Evolutionary conservation across 2,329 filamentous ascomycete species (phyloP).

Genomic region (Pezicula neosporulosa): DNA sequence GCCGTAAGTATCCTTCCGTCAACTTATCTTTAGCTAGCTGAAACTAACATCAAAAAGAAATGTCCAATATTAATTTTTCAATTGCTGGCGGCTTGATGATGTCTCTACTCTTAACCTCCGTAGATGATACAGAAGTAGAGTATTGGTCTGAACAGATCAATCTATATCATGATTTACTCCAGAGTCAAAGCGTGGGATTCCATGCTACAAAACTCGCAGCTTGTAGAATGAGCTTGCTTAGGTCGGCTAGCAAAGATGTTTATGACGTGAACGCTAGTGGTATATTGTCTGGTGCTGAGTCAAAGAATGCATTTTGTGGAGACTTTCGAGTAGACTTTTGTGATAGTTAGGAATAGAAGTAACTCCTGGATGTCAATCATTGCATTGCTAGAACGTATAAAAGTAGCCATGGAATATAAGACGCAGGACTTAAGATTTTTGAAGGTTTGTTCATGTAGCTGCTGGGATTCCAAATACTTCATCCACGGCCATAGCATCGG

Average conservation of each 20-base stretch:
- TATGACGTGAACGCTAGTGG: neutral
- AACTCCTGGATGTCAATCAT: no score
- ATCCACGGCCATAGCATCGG: no score
- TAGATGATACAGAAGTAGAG: slow-evolving; percentile 5
- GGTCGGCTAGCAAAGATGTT: neutral
- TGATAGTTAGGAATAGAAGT: no score
- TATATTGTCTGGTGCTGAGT: neutral
- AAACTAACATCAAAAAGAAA: neutral
- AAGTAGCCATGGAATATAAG: no score
- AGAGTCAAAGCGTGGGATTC: slow-evolving; percentile 2
- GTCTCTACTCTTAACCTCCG: slow-evolving; percentile 4
- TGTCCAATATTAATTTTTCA: slow-evolving; percentile 6
- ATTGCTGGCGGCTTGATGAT: slow-evolving; percentile 7
- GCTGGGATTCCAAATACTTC: no score
- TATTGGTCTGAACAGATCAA: slow-evolving; percentile 5
- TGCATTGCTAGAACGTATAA: no score
- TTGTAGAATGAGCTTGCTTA: slow-evolving; percentile 2
- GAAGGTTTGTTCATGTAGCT: no score
- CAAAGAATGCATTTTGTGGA: neutral
- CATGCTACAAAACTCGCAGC: slow-evolving; percentile 4
- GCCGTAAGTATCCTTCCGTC: slow-evolving; percentile 1
- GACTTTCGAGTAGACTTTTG: neutral
- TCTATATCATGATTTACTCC: slow-evolving; percentile 1
- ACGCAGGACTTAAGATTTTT: no score
- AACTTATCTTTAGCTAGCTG: neutral